Evolutionary conservation across 2,329 filamentous ascomycete genomes (phyloP).

Genomic region (Chaetothyriales sp.): DNA sequence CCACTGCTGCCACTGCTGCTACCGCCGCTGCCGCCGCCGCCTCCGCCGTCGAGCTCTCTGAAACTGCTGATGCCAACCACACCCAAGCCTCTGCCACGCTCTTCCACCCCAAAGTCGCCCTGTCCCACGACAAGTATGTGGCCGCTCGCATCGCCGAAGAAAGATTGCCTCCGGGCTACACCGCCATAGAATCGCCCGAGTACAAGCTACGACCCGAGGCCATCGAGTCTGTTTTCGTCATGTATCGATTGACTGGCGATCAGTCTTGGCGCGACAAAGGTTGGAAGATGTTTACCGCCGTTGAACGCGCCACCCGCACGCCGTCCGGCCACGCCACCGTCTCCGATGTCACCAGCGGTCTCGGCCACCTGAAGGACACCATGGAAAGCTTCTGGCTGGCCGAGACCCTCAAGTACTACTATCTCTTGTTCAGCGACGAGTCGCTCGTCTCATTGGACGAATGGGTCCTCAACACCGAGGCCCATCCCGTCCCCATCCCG

Average conservation of each 20-base stretch:
- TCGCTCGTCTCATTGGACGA: constrained; percentile 32
- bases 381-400: constrained; percentile 66
- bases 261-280: constrained; percentile 51
- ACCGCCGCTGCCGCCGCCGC: not conserved
- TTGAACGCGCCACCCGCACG: constrained; percentile 49
- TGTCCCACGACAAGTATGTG: constrained; percentile 29
- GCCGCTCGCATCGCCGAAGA: constrained; percentile 28
- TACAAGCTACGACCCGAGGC: constrained; percentile 51
- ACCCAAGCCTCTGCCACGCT: not conserved
- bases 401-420: constrained; percentile 37
- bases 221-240: constrained; percentile 66
- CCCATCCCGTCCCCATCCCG: constrained; percentile 23
- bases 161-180: constrained; percentile 31
- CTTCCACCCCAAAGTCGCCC: constrained; percentile 16
- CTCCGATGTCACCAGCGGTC: constrained; percentile 46
- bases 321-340: constrained; percentile 52
- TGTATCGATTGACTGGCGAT: constrained; percentile 62
- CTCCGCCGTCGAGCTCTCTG: too few species aligned
- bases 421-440: constrained; percentile 33
- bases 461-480: constrained; percentile 33
- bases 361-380: constrained; percentile 37
- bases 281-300: constrained; percentile 59
- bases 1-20: not conserved
- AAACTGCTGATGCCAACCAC: too few species aligned
- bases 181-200: constrained; percentile 24